Evolutionary conservation across 2,329 filamentous ascomycete species (phyloP).

Genomic region (Pyrenochaeta sp.): DNA sequence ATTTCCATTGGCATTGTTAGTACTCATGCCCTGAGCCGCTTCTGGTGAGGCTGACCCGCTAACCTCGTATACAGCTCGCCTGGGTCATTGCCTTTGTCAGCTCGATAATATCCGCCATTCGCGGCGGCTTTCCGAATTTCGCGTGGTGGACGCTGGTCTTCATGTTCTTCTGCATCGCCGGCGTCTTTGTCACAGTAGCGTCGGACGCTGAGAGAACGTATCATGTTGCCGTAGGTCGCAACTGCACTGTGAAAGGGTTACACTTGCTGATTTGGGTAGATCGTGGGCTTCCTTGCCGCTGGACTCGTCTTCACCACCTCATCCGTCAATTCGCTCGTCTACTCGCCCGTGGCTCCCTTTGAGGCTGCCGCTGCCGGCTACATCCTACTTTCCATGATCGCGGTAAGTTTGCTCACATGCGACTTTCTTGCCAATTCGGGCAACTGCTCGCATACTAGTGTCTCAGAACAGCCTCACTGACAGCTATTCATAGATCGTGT

Average conservation of each 20-base stretch:
- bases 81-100: constrained; percentile 94
- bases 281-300: constrained; percentile 85
- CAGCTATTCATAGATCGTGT: constrained; percentile 73
- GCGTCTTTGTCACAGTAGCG: constrained; percentile 82
- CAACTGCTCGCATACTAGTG: background rate
- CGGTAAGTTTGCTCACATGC: constrained; percentile 65
- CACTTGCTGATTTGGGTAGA: constrained; percentile 53
- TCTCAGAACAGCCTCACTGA: constrained; percentile 26
- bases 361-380: constrained; percentile 92
- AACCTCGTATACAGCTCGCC: constrained; percentile 71
- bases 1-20: constrained; percentile 90
- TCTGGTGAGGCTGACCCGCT: constrained; percentile 24
- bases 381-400: constrained; percentile 91
- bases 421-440: background rate
- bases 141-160: constrained; percentile 93
- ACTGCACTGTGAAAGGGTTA: background rate
- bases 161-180: constrained; percentile 82
- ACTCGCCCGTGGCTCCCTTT: constrained; percentile 74
- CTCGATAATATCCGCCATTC: constrained; percentile 76
- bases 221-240: constrained; percentile 75
- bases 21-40: constrained; percentile 30
- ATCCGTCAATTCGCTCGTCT: constrained; percentile 85
- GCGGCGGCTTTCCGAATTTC: constrained; percentile 76
- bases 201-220: constrained; percentile 87
- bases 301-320: constrained; percentile 87